A percentile compares a stretch with the other conserved stretches of the same genome.
These are phyloP conservation scores for Candida ipomoeae DNA, from an alignment of 805 yeast species.

Conservation along the genomic window DNA sequence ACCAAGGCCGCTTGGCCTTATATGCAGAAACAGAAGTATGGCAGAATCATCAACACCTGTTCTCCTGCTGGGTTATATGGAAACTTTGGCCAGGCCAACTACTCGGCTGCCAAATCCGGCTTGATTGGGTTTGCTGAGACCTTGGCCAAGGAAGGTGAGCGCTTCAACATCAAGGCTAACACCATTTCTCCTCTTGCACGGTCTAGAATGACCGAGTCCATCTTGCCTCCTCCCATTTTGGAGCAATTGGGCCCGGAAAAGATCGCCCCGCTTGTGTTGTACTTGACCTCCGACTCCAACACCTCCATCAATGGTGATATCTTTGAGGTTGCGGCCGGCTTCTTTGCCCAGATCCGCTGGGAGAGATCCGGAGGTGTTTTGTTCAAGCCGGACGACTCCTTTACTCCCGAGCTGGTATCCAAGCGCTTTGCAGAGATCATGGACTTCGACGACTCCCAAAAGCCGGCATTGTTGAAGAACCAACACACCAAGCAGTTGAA, in stretches of 20 bases:
- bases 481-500: constrained; percentile 71
- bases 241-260: constrained; percentile 80
- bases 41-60: constrained; percentile 88
- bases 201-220: constrained; percentile 91
- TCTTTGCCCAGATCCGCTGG: constrained; percentile 90
- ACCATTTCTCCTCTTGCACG: constrained; percentile 93
- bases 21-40: constrained; percentile 77
- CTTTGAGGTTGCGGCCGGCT: constrained; percentile 93
- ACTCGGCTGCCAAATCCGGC: constrained; percentile 89
- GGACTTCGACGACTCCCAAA: constrained; percentile 56
- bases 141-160: constrained; percentile 88
- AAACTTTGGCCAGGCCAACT: constrained; percentile 94
- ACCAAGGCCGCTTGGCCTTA: constrained; percentile 92
- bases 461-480: constrained; percentile 44
- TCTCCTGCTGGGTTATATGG: constrained; percentile 98
- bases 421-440: constrained; percentile 58
- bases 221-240: constrained; percentile 81
- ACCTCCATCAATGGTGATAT: constrained; percentile 62
- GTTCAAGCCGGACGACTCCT: constrained; percentile 70
- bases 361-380: constrained; percentile 84
- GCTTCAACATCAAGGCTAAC: constrained; percentile 77
- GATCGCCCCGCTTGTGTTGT: constrained; percentile 87
- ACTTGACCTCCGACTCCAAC: constrained; percentile 61
- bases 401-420: constrained; percentile 83
- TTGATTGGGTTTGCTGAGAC: constrained; percentile 91